A percentile compares a stretch with the other conserved stretches of the same genome.
Evolutionary conservation across 306 rosid species (phyloP).

Genomic region (Carpinus viminea): DNA sequence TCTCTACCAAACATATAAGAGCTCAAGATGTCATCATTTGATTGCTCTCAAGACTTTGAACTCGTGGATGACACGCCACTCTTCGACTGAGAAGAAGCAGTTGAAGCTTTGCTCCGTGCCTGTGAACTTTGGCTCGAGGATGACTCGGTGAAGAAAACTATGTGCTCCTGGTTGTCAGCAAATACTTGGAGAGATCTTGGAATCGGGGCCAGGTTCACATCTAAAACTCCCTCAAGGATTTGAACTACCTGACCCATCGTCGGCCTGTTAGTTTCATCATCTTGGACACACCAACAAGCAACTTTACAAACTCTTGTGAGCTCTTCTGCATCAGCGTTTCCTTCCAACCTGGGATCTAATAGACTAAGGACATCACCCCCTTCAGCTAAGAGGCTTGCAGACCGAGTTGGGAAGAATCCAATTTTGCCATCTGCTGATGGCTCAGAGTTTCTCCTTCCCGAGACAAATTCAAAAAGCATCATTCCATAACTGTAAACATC

Average conservation of each 20-base stretch:
- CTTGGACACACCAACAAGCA: constrained; percentile 63
- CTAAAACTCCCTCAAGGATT: constrained; percentile 65
- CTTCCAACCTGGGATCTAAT: constrained; percentile 38
- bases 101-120: constrained; percentile 36
- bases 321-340: constrained; percentile 43
- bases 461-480: constrained; percentile 84
- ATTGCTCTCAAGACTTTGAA: constrained; percentile 24
- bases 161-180: constrained; percentile 49
- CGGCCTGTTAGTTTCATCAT: constrained; percentile 49
- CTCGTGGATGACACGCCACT: constrained; percentile 33
- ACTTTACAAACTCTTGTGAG: constrained; percentile 35
- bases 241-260: constrained; percentile 69
- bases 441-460: constrained; percentile 80
- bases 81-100: constrained; percentile 43
- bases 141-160: constrained; percentile 61
- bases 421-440: constrained; percentile 52
- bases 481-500: constrained; percentile 93
- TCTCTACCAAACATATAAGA: constrained; percentile 4
- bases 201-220: constrained; percentile 60
- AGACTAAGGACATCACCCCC: background rate
- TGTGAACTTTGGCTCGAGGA: constrained; percentile 55
- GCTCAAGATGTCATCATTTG: constrained; percentile 1
- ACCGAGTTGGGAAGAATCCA: constrained; percentile 20
- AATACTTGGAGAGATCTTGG: constrained; percentile 59
- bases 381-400: no score